These are phyloP conservation scores for Rhizopogon sp. DNA, from an alignment of 768 basidiomycete species.

Conservation along the genomic window DNA sequence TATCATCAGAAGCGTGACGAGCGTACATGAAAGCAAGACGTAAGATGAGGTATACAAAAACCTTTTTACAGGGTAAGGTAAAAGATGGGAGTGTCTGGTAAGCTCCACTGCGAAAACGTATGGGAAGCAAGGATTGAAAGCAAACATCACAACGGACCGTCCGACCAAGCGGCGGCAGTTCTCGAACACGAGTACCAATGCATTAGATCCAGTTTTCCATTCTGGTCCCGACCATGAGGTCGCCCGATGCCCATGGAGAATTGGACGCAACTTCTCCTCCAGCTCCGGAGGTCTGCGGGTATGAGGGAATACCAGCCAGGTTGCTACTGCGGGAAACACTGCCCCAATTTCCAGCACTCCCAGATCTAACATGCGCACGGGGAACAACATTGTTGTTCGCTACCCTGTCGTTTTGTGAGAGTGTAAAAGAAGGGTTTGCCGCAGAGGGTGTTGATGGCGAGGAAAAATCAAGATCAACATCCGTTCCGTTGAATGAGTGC, in stretches of 20 bases:
- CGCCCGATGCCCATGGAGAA: constrained; percentile 56
- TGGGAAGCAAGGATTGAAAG: constrained; percentile 11
- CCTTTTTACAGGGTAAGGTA: constrained; percentile 14
- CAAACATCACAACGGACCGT: constrained; percentile 29
- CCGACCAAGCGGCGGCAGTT: constrained; percentile 37
- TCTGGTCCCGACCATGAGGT: constrained; percentile 47
- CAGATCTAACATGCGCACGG: constrained; percentile 63
- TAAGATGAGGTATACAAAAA: constrained; percentile 24
- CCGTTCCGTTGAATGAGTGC: constrained; percentile 75
- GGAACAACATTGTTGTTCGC: constrained; percentile 26
- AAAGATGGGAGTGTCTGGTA: constrained; percentile 7
- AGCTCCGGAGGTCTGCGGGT: constrained; percentile 53
- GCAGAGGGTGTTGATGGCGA: constrained; percentile 51
- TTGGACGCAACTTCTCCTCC: constrained; percentile 42
- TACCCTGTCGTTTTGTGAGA: constrained; percentile 33
- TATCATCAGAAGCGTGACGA: constrained; percentile 35
- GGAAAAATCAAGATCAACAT: constrained; percentile 54
- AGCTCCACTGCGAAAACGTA: constrained; percentile 5
- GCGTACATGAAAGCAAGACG: constrained; percentile 30
- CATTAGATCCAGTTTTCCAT: constrained; percentile 45
- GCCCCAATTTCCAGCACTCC: constrained; percentile 80
- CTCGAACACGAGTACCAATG: constrained; percentile 16
- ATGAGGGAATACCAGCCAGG: constrained; percentile 43
- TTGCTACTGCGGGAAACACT: constrained; percentile 52
- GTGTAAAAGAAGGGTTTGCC: constrained; percentile 34